These are phyloP conservation scores for Penicillium sp. DNA, from an alignment of 2,329 filamentous ascomycete species.

Conservation along the genomic window DNA sequence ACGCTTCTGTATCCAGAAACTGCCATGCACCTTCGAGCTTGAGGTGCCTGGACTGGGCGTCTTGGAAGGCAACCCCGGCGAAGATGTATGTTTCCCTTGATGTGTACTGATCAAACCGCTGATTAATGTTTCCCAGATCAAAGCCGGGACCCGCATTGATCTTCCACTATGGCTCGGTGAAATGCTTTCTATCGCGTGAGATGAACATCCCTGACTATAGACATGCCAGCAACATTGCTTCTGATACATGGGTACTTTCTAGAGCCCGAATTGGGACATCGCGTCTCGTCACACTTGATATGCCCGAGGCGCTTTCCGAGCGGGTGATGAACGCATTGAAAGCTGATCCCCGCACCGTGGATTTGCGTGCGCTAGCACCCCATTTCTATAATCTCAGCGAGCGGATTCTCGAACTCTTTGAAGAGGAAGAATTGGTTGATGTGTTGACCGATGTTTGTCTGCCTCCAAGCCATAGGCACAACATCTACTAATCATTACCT, in stretches of 20 bases:
- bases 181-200: conserved; percentile 66
- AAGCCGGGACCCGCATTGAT: conserved; percentile 74
- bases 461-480: background rate
- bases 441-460: conserved; percentile 59
- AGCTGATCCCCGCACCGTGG: conserved; percentile 82
- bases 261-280: conserved; percentile 47
- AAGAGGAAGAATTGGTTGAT: conserved; percentile 78
- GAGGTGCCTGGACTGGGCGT: conserved; percentile 85
- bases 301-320: conserved; percentile 73
- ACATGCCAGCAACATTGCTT: background rate
- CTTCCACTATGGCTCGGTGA: conserved; percentile 94
- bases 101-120: background rate
- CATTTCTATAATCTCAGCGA: conserved; percentile 88
- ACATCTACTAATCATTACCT: background rate
- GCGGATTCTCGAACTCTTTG: conserved; percentile 85
- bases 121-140: conserved; percentile 56
- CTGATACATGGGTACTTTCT: background rate
- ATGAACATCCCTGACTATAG: background rate
- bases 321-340: conserved; percentile 87
- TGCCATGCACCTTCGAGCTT: conserved; percentile 92
- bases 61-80: conserved; percentile 77
- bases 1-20: conserved; percentile 63
- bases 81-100: conserved; percentile 47
- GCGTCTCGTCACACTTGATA: conserved; percentile 75
- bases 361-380: conserved; percentile 76